phyloP scores from a whole-genome alignment of 2,329 filamentous ascomycete genomes.

The Ilyonectria destructans region DNA sequence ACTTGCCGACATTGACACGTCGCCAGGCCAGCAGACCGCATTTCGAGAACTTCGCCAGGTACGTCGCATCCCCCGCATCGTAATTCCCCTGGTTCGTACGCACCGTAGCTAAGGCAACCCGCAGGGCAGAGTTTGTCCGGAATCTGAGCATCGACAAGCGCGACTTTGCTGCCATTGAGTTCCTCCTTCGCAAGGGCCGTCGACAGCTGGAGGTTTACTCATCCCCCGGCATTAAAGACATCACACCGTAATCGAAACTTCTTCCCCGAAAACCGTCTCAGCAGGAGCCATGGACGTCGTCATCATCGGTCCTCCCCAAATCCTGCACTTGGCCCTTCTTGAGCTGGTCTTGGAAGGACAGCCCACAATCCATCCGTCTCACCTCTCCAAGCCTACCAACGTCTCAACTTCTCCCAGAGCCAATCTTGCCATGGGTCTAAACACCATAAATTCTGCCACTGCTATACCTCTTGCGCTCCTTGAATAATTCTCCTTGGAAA shows the following conservation, averaged over 20 bases:
- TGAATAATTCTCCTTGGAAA: slow-evolving; percentile 46
- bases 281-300: slow-evolving; percentile 2
- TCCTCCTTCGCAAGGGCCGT: slow-evolving; percentile 84
- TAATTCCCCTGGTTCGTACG: neutral
- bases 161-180: slow-evolving; percentile 90
- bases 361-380: neutral
- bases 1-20: slow-evolving; percentile 35
- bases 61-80: slow-evolving; percentile 41
- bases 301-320: slow-evolving; percentile 13
- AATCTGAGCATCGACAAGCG: slow-evolving; percentile 81
- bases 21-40: slow-evolving; percentile 70
- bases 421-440: slow-evolving; percentile 2
- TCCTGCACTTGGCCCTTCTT: slow-evolving; percentile 7
- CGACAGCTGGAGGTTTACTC: slow-evolving; percentile 88
- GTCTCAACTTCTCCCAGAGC: slow-evolving; percentile 9
- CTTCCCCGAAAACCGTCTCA: neutral
- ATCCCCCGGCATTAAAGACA: slow-evolving; percentile 85
- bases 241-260: slow-evolving; percentile 60
- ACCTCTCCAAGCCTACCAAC: neutral
- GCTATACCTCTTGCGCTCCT: slow-evolving; percentile 34
- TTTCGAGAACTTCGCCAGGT: slow-evolving; percentile 78
- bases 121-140: slow-evolving; percentile 83
- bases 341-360: slow-evolving; percentile 10
- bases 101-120: slow-evolving; percentile 19
- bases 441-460: slow-evolving; percentile 10